Base-by-base conservation (phyloP, 352 stramenopile species). In the Phytophthora tubulina region DNA sequence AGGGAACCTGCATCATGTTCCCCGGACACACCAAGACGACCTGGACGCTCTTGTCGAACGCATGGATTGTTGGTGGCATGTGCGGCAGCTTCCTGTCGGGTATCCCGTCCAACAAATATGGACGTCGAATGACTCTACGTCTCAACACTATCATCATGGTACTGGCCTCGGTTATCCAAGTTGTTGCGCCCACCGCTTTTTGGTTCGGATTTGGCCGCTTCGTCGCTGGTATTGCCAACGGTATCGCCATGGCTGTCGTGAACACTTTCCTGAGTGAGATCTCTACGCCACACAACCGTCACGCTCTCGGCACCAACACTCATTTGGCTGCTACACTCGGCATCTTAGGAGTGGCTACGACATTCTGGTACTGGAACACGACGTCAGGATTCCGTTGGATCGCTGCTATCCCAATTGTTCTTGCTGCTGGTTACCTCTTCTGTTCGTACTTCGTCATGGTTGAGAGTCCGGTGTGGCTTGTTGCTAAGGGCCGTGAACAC, bases 1-100 rank as follows among this genome's bases (percentile, higher is more conserved):
- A 72, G 10, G 79, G 71, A 60, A 85, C 76, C 41, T 91, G 83
- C 68, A 52, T 89, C 45, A 80, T 91, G 71, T 91, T 92, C 68
- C 78, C 84, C 3, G 79, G 79, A 6, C 84, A 90, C 67, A 76
- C 82, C 8, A 67, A 72, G 27, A 69, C 48, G 13, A 61, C 84
- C 33, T 92, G 84, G 84, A 83, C 70, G 36, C 70, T 77, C 30
- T 70, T 86, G 27, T 67, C 83, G 21, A 88, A 89, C 53, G 72
- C 72, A 14, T 90, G 82, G 82, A 76, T 90, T 61, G 66, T 88
- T 15, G 82, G 81, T 13, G 84, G 78, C 7, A 87, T 87, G 74
- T 44, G 85, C 65, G 84, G 84, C 3, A 73, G 70, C 13, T 68
- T 92, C 14, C 38, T 70, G 31, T 82, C 71, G 41, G 72, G 75